Base-by-base conservation (phyloP, 768 basidiomycete species). In the Pisolithus orientalis region DNA sequence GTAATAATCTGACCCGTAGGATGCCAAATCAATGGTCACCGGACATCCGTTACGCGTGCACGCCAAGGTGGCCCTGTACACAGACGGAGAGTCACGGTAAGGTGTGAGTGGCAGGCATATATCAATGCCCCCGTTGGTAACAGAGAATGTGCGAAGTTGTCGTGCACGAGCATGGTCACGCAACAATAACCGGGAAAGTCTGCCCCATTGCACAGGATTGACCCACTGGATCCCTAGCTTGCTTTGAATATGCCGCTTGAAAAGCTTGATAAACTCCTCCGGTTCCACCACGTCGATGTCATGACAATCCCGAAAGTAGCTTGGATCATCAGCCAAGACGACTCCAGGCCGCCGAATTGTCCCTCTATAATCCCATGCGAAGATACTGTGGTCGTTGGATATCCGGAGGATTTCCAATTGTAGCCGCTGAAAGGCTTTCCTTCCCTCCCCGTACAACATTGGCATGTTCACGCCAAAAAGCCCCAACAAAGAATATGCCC, bases 301-400 rank as follows among this genome's bases (percentile, higher is more conserved):
- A 25, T 44, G 24, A 8, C 43, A 44, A 24, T 43, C 42, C 21
- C 17, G 42, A 25, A 43, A 43, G 42, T 6, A 43, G 42, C 42
- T 43, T 3, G 42, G 42, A 43, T 43, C 42, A 43, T 43, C 42
- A 2, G 42, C 42, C 17, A 43, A 24, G 17, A 43, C 42, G 25
- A n/a, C 25, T n/a, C 42, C 42, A 5, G 42, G 17, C 42, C 21
- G 42, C 17, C 42, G 42, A 43, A 43, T 17, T 43, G 17, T 13
- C 10, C 42, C 42, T 17, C 25, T 43, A 7, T n/a, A 24, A 11
- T 43, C 32, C 53, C 53, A 54, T 10, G 51, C 50, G 11, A 54
- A 47, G 39, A 54, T 47, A 16, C 39, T 40, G 39, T 25, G 43
- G 37, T 54, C 34, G 27, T 47, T 47, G 6, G 42, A 38, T 21